Base-by-base conservation (phyloP, 1,284 basidiomycete species). In the Malassezia yamatoensis region DNA sequence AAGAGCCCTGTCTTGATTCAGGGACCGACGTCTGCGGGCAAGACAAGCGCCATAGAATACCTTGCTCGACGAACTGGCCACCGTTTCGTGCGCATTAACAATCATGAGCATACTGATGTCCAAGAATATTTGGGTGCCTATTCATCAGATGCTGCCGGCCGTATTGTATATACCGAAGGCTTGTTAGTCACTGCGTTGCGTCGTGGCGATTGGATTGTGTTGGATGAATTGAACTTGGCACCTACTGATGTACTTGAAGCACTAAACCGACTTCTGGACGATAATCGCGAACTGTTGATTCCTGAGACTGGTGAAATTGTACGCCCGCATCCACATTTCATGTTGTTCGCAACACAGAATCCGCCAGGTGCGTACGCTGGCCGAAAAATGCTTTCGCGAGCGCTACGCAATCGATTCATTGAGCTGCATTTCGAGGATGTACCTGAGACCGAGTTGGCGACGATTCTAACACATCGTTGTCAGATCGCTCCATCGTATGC, bases 71-170 rank as follows among this genome's bases (percentile, higher is more conserved):
- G 87, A 56, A 96, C 93, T 0, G 93, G 94, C 0, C 94, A 99
- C 78, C 83, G 83, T 32, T 98, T 98, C 74, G 85, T 99, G 29
- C 87, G 94, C 36, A 96, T 98, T 81, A 98, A 99, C 78, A 98
- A 99, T 70, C 94, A 99, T 78, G 94, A 99, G 68, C 94, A 98
- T 73, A 99, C 94, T 5, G 94, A 99, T 75, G 91, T 78, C 51
- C 94, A 99, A 72, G 94, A 99, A 74, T 99, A 99, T 72, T 81
- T 98, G 49, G 94, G 94, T 6, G 91, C 90, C 0, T 99, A 99
- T 70, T 84, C 93, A 13, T 91, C 93, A 1, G 91, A 98, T 75
- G 83, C 90, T 5, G 76, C 82, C 21, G 94, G 94, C 20, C 93
- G 90, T 75, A 81, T 98, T 15, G 83, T 87, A 12, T 98, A 94